Evolutionary conservation across 1,284 basidiomycete genomes (phyloP), one percentile per base, ranked within the genome.

Genomic region (Rhodotorula sp.): DNA sequence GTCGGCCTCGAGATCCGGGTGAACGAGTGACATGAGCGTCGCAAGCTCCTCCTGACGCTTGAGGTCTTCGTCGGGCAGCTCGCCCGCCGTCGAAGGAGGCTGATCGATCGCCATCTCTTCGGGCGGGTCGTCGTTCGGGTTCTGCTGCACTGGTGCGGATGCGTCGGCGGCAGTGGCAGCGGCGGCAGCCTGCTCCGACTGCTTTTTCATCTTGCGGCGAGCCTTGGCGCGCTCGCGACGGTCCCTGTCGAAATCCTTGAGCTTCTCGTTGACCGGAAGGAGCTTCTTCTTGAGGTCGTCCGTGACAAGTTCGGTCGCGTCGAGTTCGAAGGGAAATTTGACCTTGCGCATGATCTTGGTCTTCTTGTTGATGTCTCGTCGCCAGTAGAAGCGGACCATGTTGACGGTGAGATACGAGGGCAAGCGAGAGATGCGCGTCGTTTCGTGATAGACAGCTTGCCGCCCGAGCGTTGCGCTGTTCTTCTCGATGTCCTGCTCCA

Each of bases 341-440:
- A 98, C 95, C 84, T 91, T 92, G 70, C 94, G 89, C 92, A 83
- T 82, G 76, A 83, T 83, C 78, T 83, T 83, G 55, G 82, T 82
- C 77, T 83, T 83, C 61, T 78, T 94, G 75, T 85, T 84, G 70
- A 97, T 95, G 77, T 98, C 96, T 57, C 88, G 85, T 72, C 93
- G 85, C 96, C 96, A 99, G 75, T 90, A 92, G 82, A 99, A 99
- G 60, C 97, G 89, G 12, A 96, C 93, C 89, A 97, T 91, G 78
- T 95, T 93, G 7, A 95, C 87, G 14, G 90, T 89, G 53, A 97
- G 86, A 80, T 95, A 84, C 9, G 87, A 82, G 0, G 96, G 97
- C 42, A 98, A 84, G 21, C 95, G 87, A 9, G 91, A 88, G 61
- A 99, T 82, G 7, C 93, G 88, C 13, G 91, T 91, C 56, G 87